These are phyloP conservation scores for Macroventuria anomochaeta DNA, from an alignment of 2,329 filamentous ascomycete species.

Conservation along the genomic window DNA sequence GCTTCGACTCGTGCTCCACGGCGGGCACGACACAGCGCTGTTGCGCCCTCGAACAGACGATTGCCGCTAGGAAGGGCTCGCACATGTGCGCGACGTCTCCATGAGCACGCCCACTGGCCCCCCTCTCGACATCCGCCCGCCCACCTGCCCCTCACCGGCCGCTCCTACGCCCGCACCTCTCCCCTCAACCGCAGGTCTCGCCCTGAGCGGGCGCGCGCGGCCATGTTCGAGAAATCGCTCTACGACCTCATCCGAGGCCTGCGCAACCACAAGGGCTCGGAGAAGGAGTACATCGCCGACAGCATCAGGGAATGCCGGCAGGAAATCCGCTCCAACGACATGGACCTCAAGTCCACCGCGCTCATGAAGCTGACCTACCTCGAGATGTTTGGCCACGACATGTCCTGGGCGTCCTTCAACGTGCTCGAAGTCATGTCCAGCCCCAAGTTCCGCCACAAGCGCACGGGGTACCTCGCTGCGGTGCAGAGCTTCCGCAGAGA, in stretches of 20 bases:
- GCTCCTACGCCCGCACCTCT: not conserved
- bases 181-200: not conserved
- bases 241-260: slow-evolving; percentile 98
- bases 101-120: slow-evolving; percentile 45
- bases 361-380: slow-evolving; percentile 95
- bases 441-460: slow-evolving; percentile 90
- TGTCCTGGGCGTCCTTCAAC: slow-evolving; percentile 99
- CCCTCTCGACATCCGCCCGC: slow-evolving; percentile 26
- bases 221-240: slow-evolving; percentile 97
- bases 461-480: slow-evolving; percentile 91
- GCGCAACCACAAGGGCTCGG: slow-evolving; percentile 92
- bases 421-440: slow-evolving; percentile 99
- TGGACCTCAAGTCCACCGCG: slow-evolving; percentile 97
- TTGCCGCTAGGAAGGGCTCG: not conserved
- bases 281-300: slow-evolving; percentile 93
- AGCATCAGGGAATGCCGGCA: slow-evolving; percentile 93
- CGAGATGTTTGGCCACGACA: slow-evolving; percentile 98
- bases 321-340: slow-evolving; percentile 91
- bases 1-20: not conserved
- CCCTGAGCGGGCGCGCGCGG: slow-evolving; percentile 19
- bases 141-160: slow-evolving; percentile 12
- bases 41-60: not conserved
- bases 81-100: slow-evolving; percentile 15
- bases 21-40: slow-evolving; percentile 8
- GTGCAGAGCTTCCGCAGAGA: slow-evolving; percentile 96